These are phyloP conservation scores for Tolypocladium cylindrosporum DNA, from an alignment of 2,329 filamentous ascomycete genomes.

Conservation along the genomic window DNA sequence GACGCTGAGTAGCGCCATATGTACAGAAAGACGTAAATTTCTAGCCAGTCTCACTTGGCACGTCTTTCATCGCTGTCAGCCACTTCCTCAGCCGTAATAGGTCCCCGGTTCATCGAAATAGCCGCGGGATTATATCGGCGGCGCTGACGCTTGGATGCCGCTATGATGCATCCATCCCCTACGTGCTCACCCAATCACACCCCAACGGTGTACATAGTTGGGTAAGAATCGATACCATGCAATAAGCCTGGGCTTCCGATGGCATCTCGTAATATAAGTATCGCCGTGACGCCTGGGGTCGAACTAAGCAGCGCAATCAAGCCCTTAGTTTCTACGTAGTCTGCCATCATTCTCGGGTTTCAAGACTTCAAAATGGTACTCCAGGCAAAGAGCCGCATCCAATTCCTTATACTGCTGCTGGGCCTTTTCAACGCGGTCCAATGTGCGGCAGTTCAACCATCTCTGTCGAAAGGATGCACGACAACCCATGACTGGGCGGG, in stretches of 20 bases:
- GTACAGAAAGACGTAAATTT: no score
- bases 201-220: background rate
- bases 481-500: conserved; percentile 11
- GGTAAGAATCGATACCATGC: background rate
- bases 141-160: background rate
- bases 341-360: no score
- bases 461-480: conserved; percentile 7
- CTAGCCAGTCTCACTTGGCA: background rate
- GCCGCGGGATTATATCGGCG: background rate
- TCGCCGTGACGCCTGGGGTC: background rate
- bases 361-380: background rate
- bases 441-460: background rate
- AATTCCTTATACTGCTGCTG: background rate
- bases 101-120: no score
- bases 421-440: background rate
- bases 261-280: background rate
- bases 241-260: background rate
- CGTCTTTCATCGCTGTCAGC: background rate
- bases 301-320: no score
- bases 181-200: no score
- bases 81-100: background rate
- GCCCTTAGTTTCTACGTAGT: no score
- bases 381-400: background rate
- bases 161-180: background rate
- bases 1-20: background rate